These are phyloP conservation scores for Claviceps africana DNA, from an alignment of 2,329 filamentous ascomycete genomes.

Conservation along the genomic window DNA sequence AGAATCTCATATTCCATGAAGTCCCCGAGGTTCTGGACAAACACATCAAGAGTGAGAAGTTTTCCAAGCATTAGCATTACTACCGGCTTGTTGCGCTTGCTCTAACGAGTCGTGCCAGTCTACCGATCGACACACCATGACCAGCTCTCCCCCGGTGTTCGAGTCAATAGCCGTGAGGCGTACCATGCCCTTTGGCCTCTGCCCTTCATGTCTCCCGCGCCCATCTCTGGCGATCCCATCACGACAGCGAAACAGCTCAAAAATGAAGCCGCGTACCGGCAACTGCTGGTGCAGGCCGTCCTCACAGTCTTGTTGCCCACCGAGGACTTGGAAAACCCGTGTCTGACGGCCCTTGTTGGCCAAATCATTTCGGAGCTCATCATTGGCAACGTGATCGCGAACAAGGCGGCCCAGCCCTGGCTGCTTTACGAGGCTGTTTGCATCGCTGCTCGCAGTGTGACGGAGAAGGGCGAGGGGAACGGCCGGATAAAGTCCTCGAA, in stretches of 20 bases:
- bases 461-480: slow-evolving; percentile 15
- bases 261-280: slow-evolving; percentile 74
- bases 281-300: slow-evolving; percentile 71
- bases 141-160: slow-evolving; percentile 43
- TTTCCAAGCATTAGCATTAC: no score
- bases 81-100: background rate
- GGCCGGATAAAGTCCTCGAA: background rate
- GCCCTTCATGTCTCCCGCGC: slow-evolving; percentile 66
- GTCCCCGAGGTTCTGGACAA: slow-evolving; percentile 66
- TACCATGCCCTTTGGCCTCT: slow-evolving; percentile 79
- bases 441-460: slow-evolving; percentile 43
- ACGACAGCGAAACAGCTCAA: slow-evolving; percentile 48
- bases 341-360: slow-evolving; percentile 66
- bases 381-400: slow-evolving; percentile 65
- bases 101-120: slow-evolving; percentile 33
- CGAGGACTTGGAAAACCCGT: slow-evolving; percentile 81
- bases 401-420: slow-evolving; percentile 75
- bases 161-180: slow-evolving; percentile 48
- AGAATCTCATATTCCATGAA: slow-evolving; percentile 74
- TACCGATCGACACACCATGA: slow-evolving; percentile 55
- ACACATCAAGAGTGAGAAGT: slow-evolving; percentile 58
- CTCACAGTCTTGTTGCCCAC: slow-evolving; percentile 77
- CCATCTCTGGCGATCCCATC: slow-evolving; percentile 36
- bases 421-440: slow-evolving; percentile 74
- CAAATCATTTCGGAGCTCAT: slow-evolving; percentile 87